phyloP scores from a whole-genome alignment of 225 moss, liverwort and hornwort species.

The Thuidium tamariscinum region DNA sequence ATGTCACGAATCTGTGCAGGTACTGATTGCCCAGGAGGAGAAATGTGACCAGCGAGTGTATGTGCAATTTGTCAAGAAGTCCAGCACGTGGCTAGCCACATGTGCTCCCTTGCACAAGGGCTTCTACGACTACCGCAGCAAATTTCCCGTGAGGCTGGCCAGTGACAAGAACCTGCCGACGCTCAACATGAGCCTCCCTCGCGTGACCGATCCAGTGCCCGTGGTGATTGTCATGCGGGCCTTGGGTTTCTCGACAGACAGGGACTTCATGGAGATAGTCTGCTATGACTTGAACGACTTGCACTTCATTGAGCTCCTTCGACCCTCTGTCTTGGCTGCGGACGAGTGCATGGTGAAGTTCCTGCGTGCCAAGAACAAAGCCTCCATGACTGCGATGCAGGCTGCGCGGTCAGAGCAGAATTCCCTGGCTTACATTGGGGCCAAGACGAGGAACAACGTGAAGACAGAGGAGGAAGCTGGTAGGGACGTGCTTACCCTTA shows the following conservation, averaged over 20 bases:
- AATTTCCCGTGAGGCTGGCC: slow-evolving; percentile 38
- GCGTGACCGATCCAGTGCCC: slow-evolving; percentile 54
- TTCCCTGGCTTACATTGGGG: slow-evolving; percentile 50
- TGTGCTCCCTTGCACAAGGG: slow-evolving; percentile 47
- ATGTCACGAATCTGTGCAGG: slow-evolving; percentile 25
- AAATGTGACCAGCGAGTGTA: slow-evolving; percentile 49
- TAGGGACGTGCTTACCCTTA: slow-evolving; percentile 5
- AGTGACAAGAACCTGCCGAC: slow-evolving; percentile 15
- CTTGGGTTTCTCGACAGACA: slow-evolving; percentile 52
- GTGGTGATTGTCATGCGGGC: slow-evolving; percentile 67
- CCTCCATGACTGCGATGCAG: slow-evolving; percentile 13
- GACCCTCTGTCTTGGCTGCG: slow-evolving; percentile 55
- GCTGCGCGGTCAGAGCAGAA: slow-evolving; percentile 15
- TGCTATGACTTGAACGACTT: slow-evolving; percentile 41
- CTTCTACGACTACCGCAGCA: slow-evolving; percentile 42
- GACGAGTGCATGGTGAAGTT: slow-evolving; percentile 44
- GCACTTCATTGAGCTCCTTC: slow-evolving; percentile 43
- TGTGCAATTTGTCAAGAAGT: slow-evolving; percentile 23
- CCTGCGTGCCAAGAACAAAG: slow-evolving; percentile 6
- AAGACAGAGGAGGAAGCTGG: slow-evolving; percentile 23
- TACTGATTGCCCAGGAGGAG: slow-evolving; percentile 88
- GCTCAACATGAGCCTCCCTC: slow-evolving; percentile 39
- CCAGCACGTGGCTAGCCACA: slow-evolving; percentile 46
- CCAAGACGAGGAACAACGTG: slow-evolving; percentile 31
- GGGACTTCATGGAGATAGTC: slow-evolving; percentile 57